phyloP scores from a whole-genome alignment of 148 eudicot genomes.

The Gaultheria prostrata region DNA sequence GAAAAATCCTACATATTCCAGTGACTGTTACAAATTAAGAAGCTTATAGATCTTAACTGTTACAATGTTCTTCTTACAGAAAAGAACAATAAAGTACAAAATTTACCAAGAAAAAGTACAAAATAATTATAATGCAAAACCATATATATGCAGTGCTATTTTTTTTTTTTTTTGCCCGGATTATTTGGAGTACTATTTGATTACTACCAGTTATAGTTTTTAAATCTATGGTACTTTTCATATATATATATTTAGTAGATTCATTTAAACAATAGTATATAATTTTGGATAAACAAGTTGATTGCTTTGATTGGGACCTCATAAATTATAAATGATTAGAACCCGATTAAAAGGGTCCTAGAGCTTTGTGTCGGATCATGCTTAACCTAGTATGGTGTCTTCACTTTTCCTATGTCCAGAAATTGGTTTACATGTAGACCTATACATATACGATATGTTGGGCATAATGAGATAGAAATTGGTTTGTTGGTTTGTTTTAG shows the following conservation, averaged over 20 bases:
- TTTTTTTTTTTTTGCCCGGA: background rate
- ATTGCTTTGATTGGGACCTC: background rate
- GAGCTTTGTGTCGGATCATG: conserved; percentile 17
- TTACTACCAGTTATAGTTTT: background rate
- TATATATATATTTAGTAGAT: background rate
- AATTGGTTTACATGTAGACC: background rate
- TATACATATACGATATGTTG: background rate
- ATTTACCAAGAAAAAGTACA: too few species aligned
- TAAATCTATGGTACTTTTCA: background rate
- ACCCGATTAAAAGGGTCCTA: conserved; percentile 3
- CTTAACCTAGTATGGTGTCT: background rate
- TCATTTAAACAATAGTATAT: background rate
- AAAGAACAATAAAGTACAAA: background rate
- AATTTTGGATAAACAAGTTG: background rate
- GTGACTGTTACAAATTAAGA: background rate
- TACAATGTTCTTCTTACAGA: background rate
- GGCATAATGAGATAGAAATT: background rate
- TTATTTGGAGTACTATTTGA: background rate
- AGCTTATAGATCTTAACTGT: too few species aligned
- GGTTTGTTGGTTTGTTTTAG: too few species aligned
- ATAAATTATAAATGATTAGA: background rate
- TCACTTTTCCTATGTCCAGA: background rate
- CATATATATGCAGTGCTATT: background rate
- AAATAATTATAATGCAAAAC: background rate
- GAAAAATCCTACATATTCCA: background rate